Evolutionary conservation across 208 protist genomes (phyloP).

Genomic region (Leishmania martiniquensis): DNA sequence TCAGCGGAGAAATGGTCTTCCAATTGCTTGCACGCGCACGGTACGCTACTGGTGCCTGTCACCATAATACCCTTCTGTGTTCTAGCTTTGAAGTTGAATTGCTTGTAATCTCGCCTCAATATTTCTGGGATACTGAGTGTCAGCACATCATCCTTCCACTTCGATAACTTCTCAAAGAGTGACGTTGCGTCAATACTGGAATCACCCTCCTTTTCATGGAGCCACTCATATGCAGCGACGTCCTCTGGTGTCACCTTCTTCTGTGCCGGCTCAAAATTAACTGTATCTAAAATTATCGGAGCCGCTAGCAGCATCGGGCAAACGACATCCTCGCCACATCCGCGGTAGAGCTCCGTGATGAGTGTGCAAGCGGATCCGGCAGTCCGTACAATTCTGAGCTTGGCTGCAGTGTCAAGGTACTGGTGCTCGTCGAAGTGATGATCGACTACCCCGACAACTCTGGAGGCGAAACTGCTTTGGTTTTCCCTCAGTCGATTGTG

Average conservation of each 20-base stretch:
- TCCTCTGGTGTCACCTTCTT: constrained; percentile 84
- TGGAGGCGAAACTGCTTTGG: constrained; percentile 36
- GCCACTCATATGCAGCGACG: constrained; percentile 51
- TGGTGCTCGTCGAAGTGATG: constrained; percentile 84
- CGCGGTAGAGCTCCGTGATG: constrained; percentile 61
- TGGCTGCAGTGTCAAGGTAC: constrained; percentile 35
- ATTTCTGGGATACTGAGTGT: constrained; percentile 69
- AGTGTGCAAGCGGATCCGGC: constrained; percentile 85
- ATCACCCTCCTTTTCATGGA: constrained; percentile 25
- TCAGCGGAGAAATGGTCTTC: constrained; percentile 30
- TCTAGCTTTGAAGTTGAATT: constrained; percentile 51
- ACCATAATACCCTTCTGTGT: constrained; percentile 16
- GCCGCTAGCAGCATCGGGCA: constrained; percentile 63
- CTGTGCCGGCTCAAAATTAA: constrained; percentile 77
- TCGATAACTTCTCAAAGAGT: constrained; percentile 57
- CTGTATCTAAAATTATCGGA: constrained; percentile 82
- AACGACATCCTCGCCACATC: constrained; percentile 42
- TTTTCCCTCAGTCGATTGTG: constrained; percentile 75
- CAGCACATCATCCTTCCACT: constrained; percentile 82
- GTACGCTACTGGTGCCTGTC: constrained; percentile 78
- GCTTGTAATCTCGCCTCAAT: constrained; percentile 83
- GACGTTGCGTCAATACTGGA: constrained; percentile 14
- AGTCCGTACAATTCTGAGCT: constrained; percentile 50
- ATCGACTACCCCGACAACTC: constrained; percentile 78
- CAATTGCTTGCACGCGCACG: constrained; percentile 68